These are phyloP conservation scores for Serendipita sp. DNA, from an alignment of 1,284 basidiomycete species.

Conservation along the genomic window DNA sequence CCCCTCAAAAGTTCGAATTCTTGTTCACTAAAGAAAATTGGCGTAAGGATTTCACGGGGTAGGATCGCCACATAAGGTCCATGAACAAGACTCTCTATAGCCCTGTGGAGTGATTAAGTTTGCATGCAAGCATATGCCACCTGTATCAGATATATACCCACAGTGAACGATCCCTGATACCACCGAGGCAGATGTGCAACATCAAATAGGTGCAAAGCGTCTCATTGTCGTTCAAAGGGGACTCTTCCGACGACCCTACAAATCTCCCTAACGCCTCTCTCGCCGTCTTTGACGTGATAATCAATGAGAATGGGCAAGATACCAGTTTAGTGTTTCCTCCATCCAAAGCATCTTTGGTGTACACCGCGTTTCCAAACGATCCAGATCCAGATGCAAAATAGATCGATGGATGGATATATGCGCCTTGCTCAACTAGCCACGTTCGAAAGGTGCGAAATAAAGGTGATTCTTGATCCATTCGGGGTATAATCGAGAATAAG, in stretches of 20 bases:
- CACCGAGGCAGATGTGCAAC: not conserved
- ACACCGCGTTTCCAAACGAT: conserved; percentile 39
- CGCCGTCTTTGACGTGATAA: conserved; percentile 47
- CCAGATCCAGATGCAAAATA: conserved; percentile 27
- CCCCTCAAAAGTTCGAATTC: conserved; percentile 58
- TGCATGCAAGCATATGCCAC: not conserved
- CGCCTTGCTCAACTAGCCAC: conserved; percentile 39
- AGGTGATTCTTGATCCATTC: conserved; percentile 6
- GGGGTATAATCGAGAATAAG: not conserved
- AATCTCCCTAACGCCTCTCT: conserved; percentile 30
- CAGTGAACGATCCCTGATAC: conserved; percentile 13
- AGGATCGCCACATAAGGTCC: conserved; percentile 53
- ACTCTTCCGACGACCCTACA: conserved; percentile 17
- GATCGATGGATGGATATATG: conserved; percentile 33
- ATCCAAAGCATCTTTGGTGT: conserved; percentile 35
- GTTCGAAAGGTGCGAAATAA: conserved; percentile 22
- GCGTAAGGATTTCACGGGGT: conserved; percentile 45
- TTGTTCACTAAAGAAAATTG: conserved; percentile 50
- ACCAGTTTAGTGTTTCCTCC: conserved; percentile 40
- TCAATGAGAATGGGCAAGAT: conserved; percentile 60
- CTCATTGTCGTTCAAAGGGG: not conserved
- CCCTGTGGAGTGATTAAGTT: too few relatives aligned
- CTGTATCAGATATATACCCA: conserved; percentile 16
- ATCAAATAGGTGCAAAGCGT: not conserved
- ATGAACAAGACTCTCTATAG: conserved; percentile 22